These are phyloP conservation scores for Porcisia deanei DNA, from an alignment of 208 protist genomes.

Conservation along the genomic window DNA sequence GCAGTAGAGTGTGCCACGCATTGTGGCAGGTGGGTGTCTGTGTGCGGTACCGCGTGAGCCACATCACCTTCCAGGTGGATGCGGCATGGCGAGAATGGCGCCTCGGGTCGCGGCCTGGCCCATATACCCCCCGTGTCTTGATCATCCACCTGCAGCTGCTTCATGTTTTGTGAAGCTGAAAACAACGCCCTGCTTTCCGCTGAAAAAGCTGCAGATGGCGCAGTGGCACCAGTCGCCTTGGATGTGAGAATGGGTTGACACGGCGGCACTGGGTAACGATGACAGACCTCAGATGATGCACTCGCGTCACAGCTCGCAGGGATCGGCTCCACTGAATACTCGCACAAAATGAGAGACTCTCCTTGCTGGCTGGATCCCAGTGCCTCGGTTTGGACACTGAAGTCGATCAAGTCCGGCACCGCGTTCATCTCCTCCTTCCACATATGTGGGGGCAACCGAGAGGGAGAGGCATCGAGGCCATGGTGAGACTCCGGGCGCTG, in stretches of 20 bases:
- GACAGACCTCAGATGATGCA: too few species aligned
- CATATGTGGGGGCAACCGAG: not conserved
- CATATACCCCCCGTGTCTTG: not conserved
- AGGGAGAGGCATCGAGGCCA: not conserved
- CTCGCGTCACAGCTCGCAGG: not conserved
- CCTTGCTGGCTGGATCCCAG: constrained; percentile 11
- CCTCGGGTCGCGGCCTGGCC: not conserved
- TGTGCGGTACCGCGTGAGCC: not conserved
- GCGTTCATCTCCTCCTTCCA: not conserved
- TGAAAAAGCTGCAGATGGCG: not conserved
- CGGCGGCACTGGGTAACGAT: not conserved
- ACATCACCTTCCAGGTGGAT: not conserved
- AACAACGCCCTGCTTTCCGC: not conserved
- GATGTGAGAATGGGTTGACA: not conserved
- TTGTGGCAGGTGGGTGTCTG: not conserved
- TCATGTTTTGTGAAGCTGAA: not conserved
- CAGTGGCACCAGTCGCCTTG: not conserved
- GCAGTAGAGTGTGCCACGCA: not conserved
- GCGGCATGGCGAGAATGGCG: not conserved
- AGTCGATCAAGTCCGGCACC: constrained; percentile 23
- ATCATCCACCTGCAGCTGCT: not conserved
- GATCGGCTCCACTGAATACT: constrained; percentile 29
- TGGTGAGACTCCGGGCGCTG: not conserved
- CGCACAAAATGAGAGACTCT: constrained; percentile 27
- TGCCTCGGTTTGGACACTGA: constrained; percentile 29